A percentile compares a stretch with the other conserved stretches of the same genome.
Evolutionary conservation across 345 rosid species (phyloP).

Genomic region (Conringia planisiliqua): DNA sequence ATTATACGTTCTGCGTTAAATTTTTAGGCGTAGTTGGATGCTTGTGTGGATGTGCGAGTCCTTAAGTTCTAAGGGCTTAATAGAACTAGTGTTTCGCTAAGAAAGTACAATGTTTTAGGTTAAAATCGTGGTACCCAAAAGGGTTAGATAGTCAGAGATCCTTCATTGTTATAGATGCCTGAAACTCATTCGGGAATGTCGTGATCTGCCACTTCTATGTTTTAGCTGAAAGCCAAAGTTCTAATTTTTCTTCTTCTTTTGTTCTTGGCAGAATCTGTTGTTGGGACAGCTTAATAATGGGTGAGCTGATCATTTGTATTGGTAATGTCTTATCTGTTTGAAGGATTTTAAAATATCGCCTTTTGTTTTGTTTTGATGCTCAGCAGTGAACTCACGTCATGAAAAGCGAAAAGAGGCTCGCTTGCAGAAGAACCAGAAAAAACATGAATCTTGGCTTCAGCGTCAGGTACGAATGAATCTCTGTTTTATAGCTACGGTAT

Average conservation of each 20-base stretch:
- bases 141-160: background rate
- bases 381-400: constrained; percentile 45
- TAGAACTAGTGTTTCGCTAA: background rate
- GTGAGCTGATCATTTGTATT: constrained; percentile 1
- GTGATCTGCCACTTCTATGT: background rate
- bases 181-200: background rate
- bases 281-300: background rate
- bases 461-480: constrained; percentile 44
- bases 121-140: background rate
- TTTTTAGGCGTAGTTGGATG: background rate
- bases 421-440: constrained; percentile 39
- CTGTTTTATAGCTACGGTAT: background rate
- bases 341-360: background rate
- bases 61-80: background rate
- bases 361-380: constrained; percentile 10
- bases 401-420: constrained; percentile 69
- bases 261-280: background rate
- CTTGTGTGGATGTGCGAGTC: background rate
- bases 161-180: background rate
- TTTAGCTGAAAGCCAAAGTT: background rate
- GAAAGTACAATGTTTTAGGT: background rate
- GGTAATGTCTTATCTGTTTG: background rate
- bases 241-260: background rate
- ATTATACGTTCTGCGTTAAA: background rate
- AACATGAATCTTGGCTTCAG: constrained; percentile 57